Evolutionary conservation across 2,329 filamentous ascomycete species (phyloP), one percentile per base, ranked within the genome.

Genomic region (Aspergillus melleus): DNA sequence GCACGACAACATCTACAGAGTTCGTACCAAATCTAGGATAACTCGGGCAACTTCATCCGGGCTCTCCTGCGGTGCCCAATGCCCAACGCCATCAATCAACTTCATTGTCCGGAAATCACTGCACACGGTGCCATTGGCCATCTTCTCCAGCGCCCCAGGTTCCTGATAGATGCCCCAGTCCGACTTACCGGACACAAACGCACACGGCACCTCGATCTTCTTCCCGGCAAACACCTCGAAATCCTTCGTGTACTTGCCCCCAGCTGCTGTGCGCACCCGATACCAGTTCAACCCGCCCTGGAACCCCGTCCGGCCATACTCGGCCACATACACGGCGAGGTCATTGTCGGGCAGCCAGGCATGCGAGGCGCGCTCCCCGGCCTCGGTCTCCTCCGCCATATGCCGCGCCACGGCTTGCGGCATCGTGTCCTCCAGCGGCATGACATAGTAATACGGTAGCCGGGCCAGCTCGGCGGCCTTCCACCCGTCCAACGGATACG

Each of bases 151-250:
- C 0, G 82, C 86, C 0, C 86, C 86, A 0, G 87, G 87, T 64
- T 88, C 82, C 70, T 90, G 88, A 68, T 84, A 88, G 32, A 85
- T 89, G 0, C 86, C 88, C 88, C 88, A 90, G 64, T 90, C 88
- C 59, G 81, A 74, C 50, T 77, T 78, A 0, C 88, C 88, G 26
- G 82, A 83, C n/a, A 90, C 80, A 65, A 88, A 90, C 0, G 80
- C 75, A 58, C 80, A 82, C 0, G 87, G 87, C 9, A 88, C 83
- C 53, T 86, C 83, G 20, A 90, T 84, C 68, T 81, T 85, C 69
- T 78, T 81, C 0, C 86, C 86, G 0, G 85, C 82, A 68, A 86
- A 89, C 0, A 88, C 68, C 20, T 85, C 78, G 55, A 86, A 72
- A 57, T 90, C 87, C 42, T 77, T 77, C 6, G 72, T 74, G 58